Evolutionary conservation across 106 monocot genomes (phyloP), one percentile per base, ranked within the genome.

Genomic region (Dendrobium nobile): DNA sequence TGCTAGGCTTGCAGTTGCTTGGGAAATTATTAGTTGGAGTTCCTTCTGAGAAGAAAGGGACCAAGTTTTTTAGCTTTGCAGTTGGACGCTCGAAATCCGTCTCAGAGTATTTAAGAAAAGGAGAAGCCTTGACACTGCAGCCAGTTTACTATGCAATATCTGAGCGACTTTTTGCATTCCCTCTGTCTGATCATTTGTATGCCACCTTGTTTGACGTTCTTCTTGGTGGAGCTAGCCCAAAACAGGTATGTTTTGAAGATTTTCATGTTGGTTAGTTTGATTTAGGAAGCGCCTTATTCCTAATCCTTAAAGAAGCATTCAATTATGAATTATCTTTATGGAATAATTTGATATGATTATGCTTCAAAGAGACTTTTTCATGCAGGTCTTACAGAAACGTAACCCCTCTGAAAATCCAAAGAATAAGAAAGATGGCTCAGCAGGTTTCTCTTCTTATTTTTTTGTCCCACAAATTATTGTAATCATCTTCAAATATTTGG

Each of bases 171-270:
- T 91, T 93, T 47, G 87, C 80, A 75, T 99, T 93, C 79, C 89
- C 95, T 72, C 78, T 95, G 43, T 99, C 99, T 83, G 99, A 99
- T 84, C 75, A 95, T 87, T 82, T 99, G 26, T 91, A 85, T 87
- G 99, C 99, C 40, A 95, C 91, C 58, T 88, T 99, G 42, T 99
- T 99, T 88, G 99, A 99, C 90, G 91, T 91, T 79, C 99, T 99
- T 88, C 95, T 99, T 87, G 99, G 99, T 15, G 99, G 99, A 79
- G 95, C 99, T 70, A 99, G 99, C 86, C 99, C 99, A 76, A 99
- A 95, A 80, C 99, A 99, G 99, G 99, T 99, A 11, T 59, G 24
- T 47, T 56, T 8, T 81, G 27, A 72, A 65, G 19, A 7, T 31
- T 84, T 2, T 74, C 16, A 15, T 67, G 45, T 33, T 72, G 13